phyloP scores from a whole-genome alignment of 2,329 filamentous ascomycete species.

The Fusarium sp. region DNA sequence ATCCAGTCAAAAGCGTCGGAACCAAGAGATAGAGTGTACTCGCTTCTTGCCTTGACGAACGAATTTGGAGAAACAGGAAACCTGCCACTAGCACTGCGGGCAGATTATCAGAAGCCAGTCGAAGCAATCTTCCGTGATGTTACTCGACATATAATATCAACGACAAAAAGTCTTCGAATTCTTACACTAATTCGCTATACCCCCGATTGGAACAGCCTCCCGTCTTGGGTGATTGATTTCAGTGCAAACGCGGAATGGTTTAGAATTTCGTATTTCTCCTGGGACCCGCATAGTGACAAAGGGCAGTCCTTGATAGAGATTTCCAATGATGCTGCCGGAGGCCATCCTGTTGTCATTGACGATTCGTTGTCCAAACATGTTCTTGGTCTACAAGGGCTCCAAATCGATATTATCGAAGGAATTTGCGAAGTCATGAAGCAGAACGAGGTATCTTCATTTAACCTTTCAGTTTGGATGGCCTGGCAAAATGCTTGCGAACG shows the following conservation, averaged over 20 bases:
- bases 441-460: accelerated
- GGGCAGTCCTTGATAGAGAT: not conserved
- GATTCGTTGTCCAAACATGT: accelerated
- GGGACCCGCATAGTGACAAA: not conserved
- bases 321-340: not conserved
- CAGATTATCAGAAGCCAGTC: not conserved
- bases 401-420: not conserved
- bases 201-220: not conserved
- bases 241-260: not conserved
- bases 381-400: not conserved
- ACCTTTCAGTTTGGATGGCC: not conserved
- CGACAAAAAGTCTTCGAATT: accelerated
- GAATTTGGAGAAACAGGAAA: accelerated
- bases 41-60: not conserved
- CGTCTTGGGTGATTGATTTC: not conserved
- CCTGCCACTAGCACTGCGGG: accelerated
- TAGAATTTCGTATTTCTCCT: not conserved
- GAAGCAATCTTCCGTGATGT: not conserved
- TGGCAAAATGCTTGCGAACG: accelerated
- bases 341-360: not conserved
- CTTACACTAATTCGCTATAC: not conserved
- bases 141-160: not conserved
- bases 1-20: not conserved
- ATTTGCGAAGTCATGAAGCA: accelerated
- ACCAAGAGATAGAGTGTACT: not conserved